phyloP scores from a whole-genome alignment of 139 green algal species.

The Penium margaritaceum region DNA sequence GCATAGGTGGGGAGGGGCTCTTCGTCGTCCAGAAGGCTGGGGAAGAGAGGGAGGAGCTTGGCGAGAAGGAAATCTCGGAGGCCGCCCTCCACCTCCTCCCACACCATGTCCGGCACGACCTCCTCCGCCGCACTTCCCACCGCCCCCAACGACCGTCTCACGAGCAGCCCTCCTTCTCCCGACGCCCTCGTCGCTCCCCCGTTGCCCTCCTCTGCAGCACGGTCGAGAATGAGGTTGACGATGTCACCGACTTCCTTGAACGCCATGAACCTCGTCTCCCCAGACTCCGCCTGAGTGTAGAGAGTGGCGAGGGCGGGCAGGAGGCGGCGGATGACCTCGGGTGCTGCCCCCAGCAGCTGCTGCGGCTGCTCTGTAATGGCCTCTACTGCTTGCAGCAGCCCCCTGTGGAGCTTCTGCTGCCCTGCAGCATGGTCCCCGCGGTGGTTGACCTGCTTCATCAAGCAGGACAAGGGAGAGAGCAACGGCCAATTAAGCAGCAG shows the following conservation, averaged over 20 bases:
- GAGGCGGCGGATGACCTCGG: conserved; percentile 52
- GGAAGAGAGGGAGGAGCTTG: conserved; percentile 67
- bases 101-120: background rate
- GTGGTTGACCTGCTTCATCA: background rate
- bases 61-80: background rate
- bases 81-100: background rate
- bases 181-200: background rate
- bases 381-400: conserved; percentile 67
- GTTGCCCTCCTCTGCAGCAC: background rate
- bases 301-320: conserved; percentile 67
- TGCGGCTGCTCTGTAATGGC: conserved; percentile 57
- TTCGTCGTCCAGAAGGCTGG: conserved; percentile 66
- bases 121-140: background rate
- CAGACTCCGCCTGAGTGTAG: conserved; percentile 35
- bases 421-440: no score
- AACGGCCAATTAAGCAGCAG: background rate
- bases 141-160: background rate
- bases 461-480: background rate
- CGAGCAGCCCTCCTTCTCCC: background rate
- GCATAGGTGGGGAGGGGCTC: conserved; percentile 83
- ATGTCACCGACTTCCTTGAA: conserved; percentile 77
- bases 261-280: conserved; percentile 74
- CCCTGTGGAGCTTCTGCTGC: conserved; percentile 56
- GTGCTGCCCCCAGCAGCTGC: conserved; percentile 57
- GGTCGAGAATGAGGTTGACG: conserved; percentile 42